Percentiles rank a stretch among this genome's conserved stretches.
These are phyloP conservation scores for Fusarium coicis DNA, from an alignment of 2,329 filamentous ascomycete species.

Conservation along the genomic window DNA sequence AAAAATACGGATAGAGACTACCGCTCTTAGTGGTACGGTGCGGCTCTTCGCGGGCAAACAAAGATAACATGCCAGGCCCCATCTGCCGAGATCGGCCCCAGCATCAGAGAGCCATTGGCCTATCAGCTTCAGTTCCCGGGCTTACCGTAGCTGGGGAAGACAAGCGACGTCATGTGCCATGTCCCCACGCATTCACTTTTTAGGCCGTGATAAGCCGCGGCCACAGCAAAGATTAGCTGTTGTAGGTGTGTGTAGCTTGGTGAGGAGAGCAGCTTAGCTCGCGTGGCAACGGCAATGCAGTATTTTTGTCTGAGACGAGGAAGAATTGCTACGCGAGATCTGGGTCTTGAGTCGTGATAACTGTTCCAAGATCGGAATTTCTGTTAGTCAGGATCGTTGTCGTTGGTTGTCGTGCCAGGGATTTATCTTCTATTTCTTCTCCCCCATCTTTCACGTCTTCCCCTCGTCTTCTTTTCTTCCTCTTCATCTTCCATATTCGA, in stretches of 20 bases:
- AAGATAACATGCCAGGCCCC: slow-evolving; percentile 16
- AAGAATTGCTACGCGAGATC: slow-evolving; percentile 20
- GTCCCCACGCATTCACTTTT: slow-evolving; percentile 24
- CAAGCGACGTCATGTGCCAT: slow-evolving; percentile 42
- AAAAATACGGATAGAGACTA: neutral
- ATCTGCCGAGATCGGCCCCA: slow-evolving; percentile 40
- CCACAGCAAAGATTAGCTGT: slow-evolving; percentile 16
- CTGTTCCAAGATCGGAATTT: slow-evolving; percentile 21
- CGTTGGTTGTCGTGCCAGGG: slow-evolving; percentile 1
- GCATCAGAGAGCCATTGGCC: slow-evolving; percentile 39
- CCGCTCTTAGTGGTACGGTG: slow-evolving; percentile 20
- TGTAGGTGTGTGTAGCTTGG: neutral
- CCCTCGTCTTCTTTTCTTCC: neutral
- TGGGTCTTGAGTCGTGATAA: slow-evolving; percentile 22
- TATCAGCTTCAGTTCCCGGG: slow-evolving; percentile 26
- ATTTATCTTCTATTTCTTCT: slow-evolving; percentile 11
- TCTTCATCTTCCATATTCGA: slow-evolving; percentile 28
- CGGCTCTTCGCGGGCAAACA: slow-evolving; percentile 43
- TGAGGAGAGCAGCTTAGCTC: slow-evolving; percentile 18
- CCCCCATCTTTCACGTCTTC: slow-evolving; percentile 3
- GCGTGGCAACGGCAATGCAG: slow-evolving; percentile 18
- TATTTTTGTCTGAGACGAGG: neutral
- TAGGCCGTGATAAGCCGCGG: slow-evolving; percentile 49
- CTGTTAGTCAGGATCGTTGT: slow-evolving; percentile 31
- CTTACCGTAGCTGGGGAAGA: slow-evolving; percentile 26